Evolutionary conservation across 2,329 filamentous ascomycete genomes (phyloP), one percentile per base, ranked within the genome.

Genomic region (Cladosporium sp.): DNA sequence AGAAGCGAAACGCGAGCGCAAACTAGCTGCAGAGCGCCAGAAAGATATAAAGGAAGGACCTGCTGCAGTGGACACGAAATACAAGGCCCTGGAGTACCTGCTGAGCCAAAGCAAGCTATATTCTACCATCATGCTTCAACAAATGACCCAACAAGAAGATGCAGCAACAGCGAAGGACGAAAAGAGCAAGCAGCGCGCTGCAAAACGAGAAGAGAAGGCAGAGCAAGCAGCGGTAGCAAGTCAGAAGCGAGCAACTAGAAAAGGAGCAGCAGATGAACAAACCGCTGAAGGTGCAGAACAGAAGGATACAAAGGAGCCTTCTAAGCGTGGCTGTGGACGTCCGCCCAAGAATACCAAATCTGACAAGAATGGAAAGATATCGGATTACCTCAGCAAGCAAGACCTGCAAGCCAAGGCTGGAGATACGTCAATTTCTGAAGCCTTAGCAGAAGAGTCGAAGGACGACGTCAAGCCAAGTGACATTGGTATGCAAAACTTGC

Each of bases 401-500:
- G 75, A 83, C 27, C 59, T 83, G 22, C 64, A 79, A 50, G 72
- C 76, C 12, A 73, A 77, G 32, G 72, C 76, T 15, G 75, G 76
- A 1, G 72, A 77, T 22, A 70, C 74, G 3, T 76, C 73, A 0
- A 74, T 84, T 1, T 71, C 78, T 18, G 77, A 84, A 53, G 79
- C 78, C 1, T 63, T 83, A 32, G 76, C 78, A 51, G 74, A 82
- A 54, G 79, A 78, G 6, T 78, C 76, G 0, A 74, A 78, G 35
- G 78, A 81, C 39, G 77, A 78, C 46, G 72, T 79, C 6, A 77
- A 82, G 48, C 75, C 79, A 3, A 73, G 76, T n/a, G 78, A 79
- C 18, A 72, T 85, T 50, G 80, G 82, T 20, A 76, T 81, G 45
- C 81, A 84, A 57, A 78, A 90, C 48, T 69, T 96, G 13, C 78